These are phyloP conservation scores for Prunella vulgaris DNA, from an alignment of 257 asterid genomes.

Conservation along the genomic window DNA sequence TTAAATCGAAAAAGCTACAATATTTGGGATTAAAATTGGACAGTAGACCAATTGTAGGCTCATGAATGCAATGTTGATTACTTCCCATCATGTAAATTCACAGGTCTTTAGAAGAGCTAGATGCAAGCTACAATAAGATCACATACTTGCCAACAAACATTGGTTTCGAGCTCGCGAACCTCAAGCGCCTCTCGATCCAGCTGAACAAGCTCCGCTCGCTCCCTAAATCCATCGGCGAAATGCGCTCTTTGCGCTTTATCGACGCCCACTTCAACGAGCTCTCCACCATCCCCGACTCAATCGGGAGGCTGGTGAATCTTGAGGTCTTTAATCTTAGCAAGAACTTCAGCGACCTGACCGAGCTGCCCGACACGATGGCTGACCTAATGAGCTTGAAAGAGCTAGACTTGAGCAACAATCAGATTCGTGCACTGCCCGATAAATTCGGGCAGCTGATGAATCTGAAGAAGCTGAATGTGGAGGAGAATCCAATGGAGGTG, in stretches of 20 bases:
- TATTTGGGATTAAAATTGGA: too few relatives aligned
- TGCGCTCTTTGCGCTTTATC: constrained; percentile 56
- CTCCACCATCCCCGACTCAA: constrained; percentile 52
- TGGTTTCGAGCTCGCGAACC: constrained; percentile 57
- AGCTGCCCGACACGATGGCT: constrained; percentile 61
- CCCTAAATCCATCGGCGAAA: constrained; percentile 72
- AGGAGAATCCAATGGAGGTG: constrained; percentile 66
- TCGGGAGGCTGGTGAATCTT: constrained; percentile 58
- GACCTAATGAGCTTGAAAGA: constrained; percentile 69
- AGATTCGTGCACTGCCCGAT: constrained; percentile 75
- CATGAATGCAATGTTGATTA: too few relatives aligned
- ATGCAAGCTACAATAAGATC: constrained; percentile 78
- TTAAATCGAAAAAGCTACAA: too few relatives aligned
- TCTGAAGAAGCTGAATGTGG: constrained; percentile 56
- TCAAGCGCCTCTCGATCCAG: constrained; percentile 45
- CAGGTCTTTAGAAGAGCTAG: constrained; percentile 73
- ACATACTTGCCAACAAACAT: constrained; percentile 79
- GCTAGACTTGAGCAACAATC: constrained; percentile 88
- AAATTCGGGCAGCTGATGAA: constrained; percentile 53
- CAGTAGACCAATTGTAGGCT: too few relatives aligned
- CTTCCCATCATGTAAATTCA: neutral
- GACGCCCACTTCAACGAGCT: constrained; percentile 78
- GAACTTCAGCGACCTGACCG: constrained; percentile 77
- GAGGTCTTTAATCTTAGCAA: constrained; percentile 64
- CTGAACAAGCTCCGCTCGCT: constrained; percentile 82